Conservation (phyloP, 176 grass and related monocot species). For the Eragrostis nindensis region DNA sequence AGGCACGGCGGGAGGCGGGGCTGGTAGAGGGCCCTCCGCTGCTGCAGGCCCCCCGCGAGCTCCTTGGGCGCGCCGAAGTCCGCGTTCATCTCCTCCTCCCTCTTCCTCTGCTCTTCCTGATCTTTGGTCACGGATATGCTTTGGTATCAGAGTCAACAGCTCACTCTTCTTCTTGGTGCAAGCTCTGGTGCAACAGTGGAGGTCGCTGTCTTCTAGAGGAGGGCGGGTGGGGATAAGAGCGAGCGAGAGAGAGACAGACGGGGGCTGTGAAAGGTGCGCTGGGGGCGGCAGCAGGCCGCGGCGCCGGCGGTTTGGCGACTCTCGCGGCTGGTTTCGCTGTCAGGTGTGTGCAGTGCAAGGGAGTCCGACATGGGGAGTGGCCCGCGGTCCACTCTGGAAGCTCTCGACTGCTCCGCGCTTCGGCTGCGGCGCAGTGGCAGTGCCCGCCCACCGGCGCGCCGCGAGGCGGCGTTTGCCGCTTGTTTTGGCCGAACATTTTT, state of each 20-base stretch:
- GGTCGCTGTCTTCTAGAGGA: slow-evolving; percentile 12
- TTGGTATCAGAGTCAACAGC: not conserved
- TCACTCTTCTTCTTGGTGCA: not conserved
- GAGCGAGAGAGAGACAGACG: not conserved
- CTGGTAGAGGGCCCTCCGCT: slow-evolving; percentile 47
- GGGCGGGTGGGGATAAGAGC: not conserved
- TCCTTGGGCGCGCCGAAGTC: slow-evolving; percentile 54
- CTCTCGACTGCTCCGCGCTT: not conserved
- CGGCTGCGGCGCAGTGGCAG: not conserved
- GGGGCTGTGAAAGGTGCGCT: no score
- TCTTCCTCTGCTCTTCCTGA: not conserved
- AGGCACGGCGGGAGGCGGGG: slow-evolving; percentile 51
- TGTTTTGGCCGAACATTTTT: not conserved
- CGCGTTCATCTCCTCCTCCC: slow-evolving; percentile 43
- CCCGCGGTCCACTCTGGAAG: not conserved
- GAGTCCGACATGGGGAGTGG: not conserved
- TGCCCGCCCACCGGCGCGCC: not conserved
- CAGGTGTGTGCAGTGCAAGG: not conserved
- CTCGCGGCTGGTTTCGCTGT: slow-evolving; percentile 16
- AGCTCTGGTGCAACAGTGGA: not conserved
- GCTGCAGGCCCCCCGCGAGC: slow-evolving; percentile 53
- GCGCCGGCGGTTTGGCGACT: slow-evolving; percentile 35
- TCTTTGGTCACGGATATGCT: slow-evolving; percentile 18
- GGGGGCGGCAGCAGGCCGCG: not conserved
- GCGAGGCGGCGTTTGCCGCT: not conserved